Evolutionary conservation across 495 filamentous ascomycete genomes (phyloP), one percentile per base, ranked within the genome.

Genomic region (Aspergillus mulundensis): DNA sequence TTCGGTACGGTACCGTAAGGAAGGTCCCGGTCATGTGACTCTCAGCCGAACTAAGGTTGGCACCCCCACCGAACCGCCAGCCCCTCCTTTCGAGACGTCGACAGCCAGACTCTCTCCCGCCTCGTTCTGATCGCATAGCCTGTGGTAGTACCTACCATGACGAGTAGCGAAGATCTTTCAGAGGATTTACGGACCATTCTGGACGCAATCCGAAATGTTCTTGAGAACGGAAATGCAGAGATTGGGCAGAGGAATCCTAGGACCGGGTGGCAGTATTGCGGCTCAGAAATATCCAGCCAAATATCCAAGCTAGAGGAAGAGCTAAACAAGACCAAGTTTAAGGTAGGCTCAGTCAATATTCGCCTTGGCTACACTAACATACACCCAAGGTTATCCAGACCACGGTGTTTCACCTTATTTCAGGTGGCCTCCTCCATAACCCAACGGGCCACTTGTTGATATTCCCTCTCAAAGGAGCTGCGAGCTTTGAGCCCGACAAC

Each of bases 131-230:
- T 8, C 25, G 25, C 25, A 8, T 4, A 28, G 3, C 8, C 25
- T 4, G 8, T 28, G 25, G 25, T 8, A 3, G 8, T 3, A 28
- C 25, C 8, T 8, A 28, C 4, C 25, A 28, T 3, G 3, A 28
- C 8, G 25, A 28, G 25, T 8, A 8, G 25, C 25, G 25, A 28
- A 28, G 25, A 28, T 3, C 3, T 28, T 8, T 28, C 25, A 3
- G 8, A 28, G 8, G 25, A 28, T 28, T 3, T 28, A 28, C 25
- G 25, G 25, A 28, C 25, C 3, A 28, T 8, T 28, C 3, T 42
- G 21, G 46, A 59, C 49, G 65, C 63, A n/a, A 42, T 42, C 40
- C 40, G 16, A 3, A 19, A 18, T 8, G 18, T 42, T 7, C n/a
- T 42, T 7, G 20, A 42, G 40, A 18, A 16, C 12, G 40, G 40